Evolutionary conservation across 2,329 filamentous ascomycete species (phyloP).

Genomic region (Phyllosticta citriasiana): DNA sequence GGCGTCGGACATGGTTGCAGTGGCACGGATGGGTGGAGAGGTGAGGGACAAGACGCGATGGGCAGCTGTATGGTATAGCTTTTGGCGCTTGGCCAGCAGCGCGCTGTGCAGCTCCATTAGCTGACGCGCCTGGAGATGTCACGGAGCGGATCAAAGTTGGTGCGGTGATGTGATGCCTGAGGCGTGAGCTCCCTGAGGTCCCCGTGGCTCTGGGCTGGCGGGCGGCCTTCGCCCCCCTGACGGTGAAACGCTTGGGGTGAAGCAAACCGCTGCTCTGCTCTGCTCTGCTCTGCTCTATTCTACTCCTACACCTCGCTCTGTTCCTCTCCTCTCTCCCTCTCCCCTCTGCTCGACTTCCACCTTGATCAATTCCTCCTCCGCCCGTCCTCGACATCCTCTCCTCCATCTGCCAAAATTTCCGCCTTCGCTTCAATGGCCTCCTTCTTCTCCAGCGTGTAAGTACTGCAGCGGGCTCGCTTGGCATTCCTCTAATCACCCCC

Average conservation of each 20-base stretch:
- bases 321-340: neutral
- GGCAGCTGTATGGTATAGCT: neutral
- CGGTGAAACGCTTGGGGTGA: neutral
- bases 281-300: neutral
- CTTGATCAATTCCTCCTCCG: neutral
- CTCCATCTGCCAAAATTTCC: neutral
- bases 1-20: conserved; percentile 25
- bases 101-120: neutral
- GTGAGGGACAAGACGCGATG: neutral
- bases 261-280: neutral
- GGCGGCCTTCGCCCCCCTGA: neutral
- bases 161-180: too few species aligned
- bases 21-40: neutral
- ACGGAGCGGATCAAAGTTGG: neutral
- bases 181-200: neutral
- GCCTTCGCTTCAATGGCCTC: conserved; percentile 22
- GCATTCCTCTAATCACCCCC: conserved; percentile 7
- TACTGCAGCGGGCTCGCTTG: conserved; percentile 11
- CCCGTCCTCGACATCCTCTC: neutral
- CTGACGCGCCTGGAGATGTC: neutral
- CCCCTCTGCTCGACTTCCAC: conserved; percentile 3
- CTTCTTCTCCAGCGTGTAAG: conserved; percentile 34
- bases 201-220: neutral
- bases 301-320: neutral
- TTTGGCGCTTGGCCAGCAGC: neutral